A percentile compares a stretch with the other conserved stretches of the same genome.
Evolutionary conservation across 2,329 filamentous ascomycete species (phyloP).

Genomic region (Diplodia mutila): DNA sequence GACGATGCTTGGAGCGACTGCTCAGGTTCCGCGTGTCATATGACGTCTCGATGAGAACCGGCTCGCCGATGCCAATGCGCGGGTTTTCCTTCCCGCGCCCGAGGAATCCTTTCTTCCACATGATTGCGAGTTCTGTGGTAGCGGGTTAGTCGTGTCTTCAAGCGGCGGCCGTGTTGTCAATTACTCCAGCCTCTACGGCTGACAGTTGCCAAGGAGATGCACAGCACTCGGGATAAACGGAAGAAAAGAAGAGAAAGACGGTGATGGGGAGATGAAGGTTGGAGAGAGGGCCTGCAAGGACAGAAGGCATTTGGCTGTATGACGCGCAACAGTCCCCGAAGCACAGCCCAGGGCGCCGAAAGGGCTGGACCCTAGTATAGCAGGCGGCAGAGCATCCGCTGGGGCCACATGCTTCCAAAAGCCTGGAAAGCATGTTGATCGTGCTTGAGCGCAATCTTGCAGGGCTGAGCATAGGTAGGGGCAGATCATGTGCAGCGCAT

Average conservation of each 20-base stretch:
- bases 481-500: neutral
- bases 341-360: neutral
- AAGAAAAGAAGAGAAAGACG: neutral
- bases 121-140: constrained; percentile 31
- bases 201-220: neutral
- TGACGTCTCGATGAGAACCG: constrained; percentile 51
- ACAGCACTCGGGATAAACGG: neutral
- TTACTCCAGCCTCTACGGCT: neutral
- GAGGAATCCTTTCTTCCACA: constrained; percentile 60
- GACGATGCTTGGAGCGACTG: neutral
- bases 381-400: neutral
- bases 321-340: constrained; percentile 3
- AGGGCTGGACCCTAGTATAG: neutral
- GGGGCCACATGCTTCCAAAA: neutral
- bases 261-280: neutral
- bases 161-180: neutral
- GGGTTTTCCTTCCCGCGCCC: constrained; percentile 48
- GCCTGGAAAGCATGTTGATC: neutral
- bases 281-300: neutral
- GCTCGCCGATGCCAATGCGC: constrained; percentile 50
- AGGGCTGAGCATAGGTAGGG: constrained; percentile 8
- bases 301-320: constrained; percentile 1
- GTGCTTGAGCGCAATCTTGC: constrained; percentile 10
- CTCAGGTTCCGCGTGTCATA: constrained; percentile 50
- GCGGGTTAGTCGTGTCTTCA: constrained; percentile 7